Evolutionary conservation across 1,139 yeast species (phyloP).

Genomic region (Sugiyamaella paludigena): DNA sequence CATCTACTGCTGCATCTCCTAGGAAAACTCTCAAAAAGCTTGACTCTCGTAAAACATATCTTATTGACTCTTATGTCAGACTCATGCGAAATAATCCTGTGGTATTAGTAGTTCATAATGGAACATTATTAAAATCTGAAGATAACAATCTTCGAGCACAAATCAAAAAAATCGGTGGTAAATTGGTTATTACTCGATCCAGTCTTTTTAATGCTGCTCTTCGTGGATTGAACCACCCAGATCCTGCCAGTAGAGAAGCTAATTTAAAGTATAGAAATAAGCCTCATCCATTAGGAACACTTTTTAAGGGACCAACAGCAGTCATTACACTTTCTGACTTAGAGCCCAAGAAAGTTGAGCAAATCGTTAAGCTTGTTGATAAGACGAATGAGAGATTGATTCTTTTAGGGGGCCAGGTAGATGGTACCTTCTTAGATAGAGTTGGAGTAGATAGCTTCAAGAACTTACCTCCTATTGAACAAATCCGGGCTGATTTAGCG

Average conservation of each 20-base stretch:
- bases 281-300: conserved; percentile 63
- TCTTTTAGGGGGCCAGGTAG: conserved; percentile 82
- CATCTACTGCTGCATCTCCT: neutral
- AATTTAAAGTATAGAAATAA: conserved; percentile 38
- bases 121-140: conserved; percentile 70
- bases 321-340: conserved; percentile 65
- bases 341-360: conserved; percentile 66
- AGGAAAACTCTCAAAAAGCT: conserved; percentile 24
- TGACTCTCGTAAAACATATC: conserved; percentile 65
- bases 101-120: conserved; percentile 77
- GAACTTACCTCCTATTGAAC: conserved; percentile 66
- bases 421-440: conserved; percentile 53
- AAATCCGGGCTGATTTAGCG: conserved; percentile 75
- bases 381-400: conserved; percentile 69
- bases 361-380: conserved; percentile 60
- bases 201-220: conserved; percentile 71
- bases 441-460: conserved; percentile 61
- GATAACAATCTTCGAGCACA: conserved; percentile 61
- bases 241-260: conserved; percentile 71
- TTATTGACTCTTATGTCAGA: conserved; percentile 74
- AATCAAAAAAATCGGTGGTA: conserved; percentile 62
- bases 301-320: conserved; percentile 84
- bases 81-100: conserved; percentile 66
- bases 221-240: conserved; percentile 62
- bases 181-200: conserved; percentile 63